Evolutionary conservation across 176 grass and related monocot species (phyloP).

Genomic region (Oryza officinalis): DNA sequence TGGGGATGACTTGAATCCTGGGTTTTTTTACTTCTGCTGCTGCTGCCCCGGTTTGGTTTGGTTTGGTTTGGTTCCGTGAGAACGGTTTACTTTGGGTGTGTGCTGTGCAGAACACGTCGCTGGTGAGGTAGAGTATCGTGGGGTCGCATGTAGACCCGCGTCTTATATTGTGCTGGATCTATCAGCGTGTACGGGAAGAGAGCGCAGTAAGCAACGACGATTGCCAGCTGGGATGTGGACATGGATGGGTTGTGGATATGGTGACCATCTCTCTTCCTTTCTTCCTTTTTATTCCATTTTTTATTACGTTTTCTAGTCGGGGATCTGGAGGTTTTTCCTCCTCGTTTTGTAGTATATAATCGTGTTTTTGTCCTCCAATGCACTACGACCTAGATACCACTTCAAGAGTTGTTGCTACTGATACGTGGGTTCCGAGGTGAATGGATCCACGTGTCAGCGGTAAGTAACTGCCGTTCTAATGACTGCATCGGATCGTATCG

Average conservation of each 20-base stretch:
- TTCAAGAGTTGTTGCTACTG: too few relatives aligned
- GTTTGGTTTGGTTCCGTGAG: background rate
- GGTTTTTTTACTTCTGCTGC: background rate
- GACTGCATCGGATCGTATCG: too few relatives aligned
- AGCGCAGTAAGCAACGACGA: background rate
- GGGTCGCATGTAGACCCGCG: background rate
- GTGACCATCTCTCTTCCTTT: background rate
- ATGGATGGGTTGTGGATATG: background rate
- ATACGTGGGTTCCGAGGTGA: too few relatives aligned
- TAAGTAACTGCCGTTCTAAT: too few relatives aligned
- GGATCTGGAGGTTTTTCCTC: background rate
- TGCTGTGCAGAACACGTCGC: background rate
- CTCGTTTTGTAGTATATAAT: background rate
- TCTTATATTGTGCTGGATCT: conserved; percentile 15
- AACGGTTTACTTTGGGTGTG: background rate
- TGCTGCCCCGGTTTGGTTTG: background rate
- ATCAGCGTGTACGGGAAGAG: conserved; percentile 22
- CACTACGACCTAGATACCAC: too few relatives aligned
- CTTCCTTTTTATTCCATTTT: background rate
- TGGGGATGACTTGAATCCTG: background rate
- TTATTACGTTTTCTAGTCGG: background rate
- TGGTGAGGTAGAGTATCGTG: background rate
- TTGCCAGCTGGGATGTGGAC: background rate
- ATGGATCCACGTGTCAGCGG: too few relatives aligned
- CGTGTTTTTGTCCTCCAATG: background rate